Evolutionary conservation across 2,329 filamentous ascomycete genomes (phyloP).

Genomic region (Claviceps africana): DNA sequence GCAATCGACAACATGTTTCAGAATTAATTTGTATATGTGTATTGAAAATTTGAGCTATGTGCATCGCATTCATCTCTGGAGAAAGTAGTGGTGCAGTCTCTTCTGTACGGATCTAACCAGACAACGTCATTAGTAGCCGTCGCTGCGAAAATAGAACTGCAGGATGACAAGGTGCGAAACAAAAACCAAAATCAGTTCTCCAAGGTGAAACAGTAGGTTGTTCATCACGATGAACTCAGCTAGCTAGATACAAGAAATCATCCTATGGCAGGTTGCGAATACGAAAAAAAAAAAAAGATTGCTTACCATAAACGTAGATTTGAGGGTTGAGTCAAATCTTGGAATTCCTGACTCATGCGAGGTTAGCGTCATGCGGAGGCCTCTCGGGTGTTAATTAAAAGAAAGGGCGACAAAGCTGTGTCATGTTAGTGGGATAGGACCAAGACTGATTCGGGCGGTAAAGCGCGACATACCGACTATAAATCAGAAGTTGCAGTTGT

Average conservation of each 20-base stretch:
- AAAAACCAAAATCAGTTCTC: conserved; percentile 38
- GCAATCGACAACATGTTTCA: not conserved
- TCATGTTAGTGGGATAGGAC: not conserved
- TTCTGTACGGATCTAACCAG: not conserved
- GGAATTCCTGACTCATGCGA: not conserved
- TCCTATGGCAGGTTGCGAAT: conserved; percentile 25
- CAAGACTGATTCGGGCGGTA: not conserved
- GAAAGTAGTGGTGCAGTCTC: not conserved
- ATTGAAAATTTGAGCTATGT: not conserved
- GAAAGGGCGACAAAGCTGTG: not conserved
- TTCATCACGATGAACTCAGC: conserved; percentile 45
- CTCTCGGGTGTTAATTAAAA: not conserved
- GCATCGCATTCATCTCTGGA: not conserved
- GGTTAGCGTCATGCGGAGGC: conserved; percentile 3
- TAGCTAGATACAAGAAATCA: conserved; percentile 33
- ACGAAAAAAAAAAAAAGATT: not conserved
- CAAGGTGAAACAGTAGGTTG: conserved; percentile 38
- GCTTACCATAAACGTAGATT: not conserved
- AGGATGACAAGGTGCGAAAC: not conserved
- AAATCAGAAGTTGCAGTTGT: conserved; percentile 38
- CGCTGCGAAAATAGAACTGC: not conserved
- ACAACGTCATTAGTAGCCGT: not conserved
- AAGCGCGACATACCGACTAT: conserved; percentile 20
- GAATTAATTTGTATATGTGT: not conserved
- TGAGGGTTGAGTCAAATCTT: not conserved